Base-by-base conservation (phyloP, 495 filamentous ascomycete genomes). In the Neurospora hispaniola region DNA sequence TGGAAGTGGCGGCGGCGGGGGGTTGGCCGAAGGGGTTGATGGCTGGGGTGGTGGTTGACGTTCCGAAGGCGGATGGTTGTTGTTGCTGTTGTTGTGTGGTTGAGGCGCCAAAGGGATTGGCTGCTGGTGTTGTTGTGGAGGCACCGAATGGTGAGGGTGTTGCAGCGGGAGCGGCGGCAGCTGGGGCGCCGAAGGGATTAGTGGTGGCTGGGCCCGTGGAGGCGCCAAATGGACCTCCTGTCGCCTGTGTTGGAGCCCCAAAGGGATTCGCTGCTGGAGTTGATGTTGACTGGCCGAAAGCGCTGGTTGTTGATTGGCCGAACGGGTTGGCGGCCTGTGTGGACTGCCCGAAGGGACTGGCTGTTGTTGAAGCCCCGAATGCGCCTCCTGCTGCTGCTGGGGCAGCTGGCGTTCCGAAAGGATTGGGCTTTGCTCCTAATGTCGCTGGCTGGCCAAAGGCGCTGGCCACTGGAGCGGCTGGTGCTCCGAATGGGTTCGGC, bases 111-210 rank as follows among this genome's bases (percentile, higher is more conserved):
- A 75, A 71, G 12, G 75, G 70, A 48, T 73, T 73, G 68, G 27
- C 66, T 7, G 72, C 54, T 66, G 44, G 38, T 27, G 76, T 69
- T 11, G 73, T 73, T 18, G 54, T 62, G 27, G 78, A 77, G 41
- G 83, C 79, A 39, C 79, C 78, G 69, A 85, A 85, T 0, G 83
- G 54, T 35, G 54, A 62, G 54, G 54, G 79, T 48, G 76, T 82
- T 66, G 79, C n/a, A 10, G 74, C 46, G 27, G 81, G 73, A 11
- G 76, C 69, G 11, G 71, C 69, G 41, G 75, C 39, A 42, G 73
- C 23, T 27, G 73, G 41, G 18, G 73, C 71, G 6, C 75, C 73
- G 43, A 81, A 81, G 31, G 78, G 75, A 39, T 66, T 75, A 40
- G 38, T 69, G 4, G 69, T 68, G 73, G 16, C 76, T 72, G 42